Conservation (phyloP, 768 basidiomycete species). For the Panaeolus cyanescens region DNA sequence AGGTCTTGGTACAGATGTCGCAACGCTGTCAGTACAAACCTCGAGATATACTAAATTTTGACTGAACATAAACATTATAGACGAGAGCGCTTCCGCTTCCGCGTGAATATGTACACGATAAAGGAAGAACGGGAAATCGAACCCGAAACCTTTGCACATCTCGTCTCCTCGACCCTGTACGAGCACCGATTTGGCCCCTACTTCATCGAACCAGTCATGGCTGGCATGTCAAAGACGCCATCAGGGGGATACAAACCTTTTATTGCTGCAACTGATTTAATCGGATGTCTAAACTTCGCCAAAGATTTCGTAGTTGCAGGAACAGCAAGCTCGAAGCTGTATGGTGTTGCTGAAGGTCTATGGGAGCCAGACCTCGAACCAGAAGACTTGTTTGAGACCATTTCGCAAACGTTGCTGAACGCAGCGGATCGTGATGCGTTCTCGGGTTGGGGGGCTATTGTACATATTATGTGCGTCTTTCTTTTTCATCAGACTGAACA, state of each 20-base stretch:
- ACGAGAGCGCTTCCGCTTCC: conserved; percentile 87
- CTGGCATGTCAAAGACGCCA: conserved; percentile 78
- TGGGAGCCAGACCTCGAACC: conserved; percentile 98
- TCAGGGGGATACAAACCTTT: conserved; percentile 82
- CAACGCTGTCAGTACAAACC: conserved; percentile 69
- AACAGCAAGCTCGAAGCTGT: conserved; percentile 89
- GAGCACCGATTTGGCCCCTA: conserved; percentile 96
- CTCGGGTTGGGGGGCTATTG: conserved; percentile 96
- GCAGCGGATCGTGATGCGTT: conserved; percentile 95
- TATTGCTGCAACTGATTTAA: conserved; percentile 93
- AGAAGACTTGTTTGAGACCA: conserved; percentile 98
- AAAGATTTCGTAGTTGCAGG: conserved; percentile 98
- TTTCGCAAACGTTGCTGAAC: conserved; percentile 93
- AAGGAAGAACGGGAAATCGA: conserved; percentile 98
- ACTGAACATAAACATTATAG: conserved; percentile 39
- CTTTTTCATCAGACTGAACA: neutral
- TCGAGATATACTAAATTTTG: conserved; percentile 4
- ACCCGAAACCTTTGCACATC: conserved; percentile 94
- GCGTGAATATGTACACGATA: conserved; percentile 99
- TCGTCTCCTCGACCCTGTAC: conserved; percentile 94
- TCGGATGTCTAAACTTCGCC: conserved; percentile 90
- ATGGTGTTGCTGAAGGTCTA: conserved; percentile 95
- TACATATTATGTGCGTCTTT: conserved; percentile 86
- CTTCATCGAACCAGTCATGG: conserved; percentile 96
- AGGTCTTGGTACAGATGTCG: conserved; percentile 91